Base-by-base conservation (phyloP, 2,329 filamentous ascomycete genomes). In the Paramyrothecium roridum region DNA sequence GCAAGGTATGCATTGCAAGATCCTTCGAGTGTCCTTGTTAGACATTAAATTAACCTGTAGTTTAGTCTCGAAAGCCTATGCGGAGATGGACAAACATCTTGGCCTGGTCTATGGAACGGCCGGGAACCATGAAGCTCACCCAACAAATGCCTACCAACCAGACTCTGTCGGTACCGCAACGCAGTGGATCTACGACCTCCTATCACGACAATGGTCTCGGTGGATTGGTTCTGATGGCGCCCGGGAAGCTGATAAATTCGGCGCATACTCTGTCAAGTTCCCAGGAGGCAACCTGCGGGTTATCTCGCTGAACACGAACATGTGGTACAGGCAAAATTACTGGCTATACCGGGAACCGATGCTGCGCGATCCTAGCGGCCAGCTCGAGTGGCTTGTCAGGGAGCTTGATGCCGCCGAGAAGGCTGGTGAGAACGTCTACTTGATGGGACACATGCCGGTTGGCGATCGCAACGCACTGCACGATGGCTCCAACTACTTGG, bases 261-360 rank as follows among this genome's bases (percentile, higher is more conserved):
- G 80, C 20, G 76, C 72, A 16, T 85, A 84, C 65, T 80, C 81
- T 3, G 72, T 73, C 10, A 69, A 72, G 50, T 71, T 78, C 48
- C 70, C 75, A 6, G 62, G 66, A 26, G 74, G 72, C 19, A 80
- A 81, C 57, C 69, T 86, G 23, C 76, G 80, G 22, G 69, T 86
- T 61, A 84, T 86, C 62, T 83, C 81, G 3, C 71, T 85, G 61
- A 85, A 82, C 71, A 84, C 80, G 19, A 83, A 85, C 64, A 67
- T 84, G 57, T 84, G 80, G 68, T 85, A 86, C 65, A 76, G 74
- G n/a, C 69, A 76, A 57, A 85, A 86, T 70, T 82, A 80, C 64
- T 81, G 77, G 70, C 65, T 81, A 37, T 85, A 82, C 61, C 72
- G 78, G 57, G 72, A 77, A 48, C 70, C 74, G 1, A 77, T 81